Percentiles rank a stretch among this genome's conserved stretches.
Conservation (phyloP, 2,329 filamentous ascomycete species). For the Fusarium domesticum region DNA sequence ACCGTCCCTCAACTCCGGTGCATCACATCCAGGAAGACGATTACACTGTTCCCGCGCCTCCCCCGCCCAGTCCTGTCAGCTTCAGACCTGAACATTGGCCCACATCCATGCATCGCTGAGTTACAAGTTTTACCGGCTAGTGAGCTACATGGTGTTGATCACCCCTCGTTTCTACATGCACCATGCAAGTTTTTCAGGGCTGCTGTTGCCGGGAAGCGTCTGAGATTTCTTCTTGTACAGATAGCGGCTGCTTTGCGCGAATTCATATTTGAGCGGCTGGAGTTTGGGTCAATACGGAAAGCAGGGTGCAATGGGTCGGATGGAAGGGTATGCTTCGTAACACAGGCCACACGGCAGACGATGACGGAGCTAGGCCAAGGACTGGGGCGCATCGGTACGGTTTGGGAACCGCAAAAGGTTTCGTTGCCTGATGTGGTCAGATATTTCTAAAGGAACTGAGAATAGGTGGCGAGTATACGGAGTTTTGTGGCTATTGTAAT, state of each 20-base stretch:
- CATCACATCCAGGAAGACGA: constrained; percentile 55
- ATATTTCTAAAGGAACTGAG: neutral
- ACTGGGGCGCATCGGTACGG: constrained; percentile 19
- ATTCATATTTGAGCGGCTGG: constrained; percentile 16
- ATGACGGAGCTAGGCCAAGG: constrained; percentile 7
- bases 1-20: constrained; percentile 44
- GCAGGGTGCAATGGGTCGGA: constrained; percentile 15
- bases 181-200: constrained; percentile 3
- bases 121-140: constrained; percentile 8
- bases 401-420: constrained; percentile 13
- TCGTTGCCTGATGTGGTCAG: neutral
- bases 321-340: constrained; percentile 9
- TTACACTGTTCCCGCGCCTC: constrained; percentile 63
- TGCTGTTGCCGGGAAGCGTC: neutral
- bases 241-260: constrained; percentile 16
- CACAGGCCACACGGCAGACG: constrained; percentile 4
- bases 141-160: constrained; percentile 9
- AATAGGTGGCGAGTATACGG: neutral
- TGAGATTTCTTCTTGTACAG: constrained; percentile 8
- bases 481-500: neutral
- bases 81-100: constrained; percentile 58
- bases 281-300: constrained; percentile 19
- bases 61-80: constrained; percentile 62
- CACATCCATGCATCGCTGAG: constrained; percentile 32
- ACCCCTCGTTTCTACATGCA: constrained; percentile 11